A percentile compares a stretch with the other conserved stretches of the same genome.
Evolutionary conservation across 2,329 filamentous ascomycete genomes (phyloP).

Genomic region (Lachnum nothofagi): DNA sequence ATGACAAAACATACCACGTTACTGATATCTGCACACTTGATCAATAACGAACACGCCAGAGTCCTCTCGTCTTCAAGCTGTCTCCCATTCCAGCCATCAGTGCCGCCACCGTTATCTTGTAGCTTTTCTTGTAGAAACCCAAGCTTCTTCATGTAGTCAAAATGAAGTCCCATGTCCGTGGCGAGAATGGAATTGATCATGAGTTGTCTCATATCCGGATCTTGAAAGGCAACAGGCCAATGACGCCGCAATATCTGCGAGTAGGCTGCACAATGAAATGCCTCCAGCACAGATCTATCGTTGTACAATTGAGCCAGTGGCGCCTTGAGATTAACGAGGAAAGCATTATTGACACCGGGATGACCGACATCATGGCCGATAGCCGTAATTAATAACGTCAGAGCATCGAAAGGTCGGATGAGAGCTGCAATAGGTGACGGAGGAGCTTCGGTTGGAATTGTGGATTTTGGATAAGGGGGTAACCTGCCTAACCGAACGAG

Average conservation of each 20-base stretch:
- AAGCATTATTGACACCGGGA: slow-evolving; percentile 96
- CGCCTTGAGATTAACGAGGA: slow-evolving; percentile 84
- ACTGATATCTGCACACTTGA: slow-evolving; percentile 98
- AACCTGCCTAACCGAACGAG: slow-evolving; percentile 74
- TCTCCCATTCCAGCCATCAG: slow-evolving; percentile 72
- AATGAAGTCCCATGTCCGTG: slow-evolving; percentile 95
- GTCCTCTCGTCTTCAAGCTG: slow-evolving; percentile 71
- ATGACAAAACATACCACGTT: slow-evolving; percentile 69
- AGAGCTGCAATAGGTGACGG: slow-evolving; percentile 67
- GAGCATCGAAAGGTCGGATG: slow-evolving; percentile 78
- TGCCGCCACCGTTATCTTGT: slow-evolving; percentile 57
- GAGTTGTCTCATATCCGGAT: slow-evolving; percentile 73
- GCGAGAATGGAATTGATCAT: slow-evolving; percentile 98
- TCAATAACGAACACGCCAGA: slow-evolving; percentile 81
- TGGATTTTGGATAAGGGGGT: slow-evolving; percentile 55
- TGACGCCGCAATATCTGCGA: slow-evolving; percentile 90
- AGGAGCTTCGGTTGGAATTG: neutral
- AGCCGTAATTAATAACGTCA: slow-evolving; percentile 88
- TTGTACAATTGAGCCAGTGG: slow-evolving; percentile 94
- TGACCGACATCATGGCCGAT: slow-evolving; percentile 97
- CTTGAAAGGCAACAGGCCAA: slow-evolving; percentile 79
- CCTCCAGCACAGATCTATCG: slow-evolving; percentile 91
- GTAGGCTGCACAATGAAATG: slow-evolving; percentile 94
- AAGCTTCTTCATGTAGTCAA: slow-evolving; percentile 90
- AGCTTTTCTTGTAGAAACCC: slow-evolving; percentile 76